Evolutionary conservation across 2,329 filamentous ascomycete genomes (phyloP).

Genomic region (Hypoxylon rubiginosum): DNA sequence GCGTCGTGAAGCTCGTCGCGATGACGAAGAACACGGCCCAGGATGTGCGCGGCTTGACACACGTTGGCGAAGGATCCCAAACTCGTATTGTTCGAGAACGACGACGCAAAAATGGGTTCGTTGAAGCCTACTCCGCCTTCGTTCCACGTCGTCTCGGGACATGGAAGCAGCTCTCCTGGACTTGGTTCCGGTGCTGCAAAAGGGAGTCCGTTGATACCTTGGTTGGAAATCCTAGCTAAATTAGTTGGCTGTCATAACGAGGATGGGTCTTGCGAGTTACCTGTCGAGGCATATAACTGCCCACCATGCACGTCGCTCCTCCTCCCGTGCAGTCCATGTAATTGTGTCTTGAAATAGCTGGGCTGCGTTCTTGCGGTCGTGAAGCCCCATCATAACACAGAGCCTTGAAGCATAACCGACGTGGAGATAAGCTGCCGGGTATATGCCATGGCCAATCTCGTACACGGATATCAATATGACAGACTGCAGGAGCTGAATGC

Average conservation of each 20-base stretch:
- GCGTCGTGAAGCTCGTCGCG: constrained; percentile 25
- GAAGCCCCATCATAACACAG: constrained; percentile 45
- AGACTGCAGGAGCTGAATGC: constrained; percentile 47
- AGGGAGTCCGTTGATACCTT: constrained; percentile 43
- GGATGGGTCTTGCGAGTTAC: constrained; percentile 34
- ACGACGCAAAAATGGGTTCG: constrained; percentile 44
- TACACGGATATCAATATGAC: constrained; percentile 50
- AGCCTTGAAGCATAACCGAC: constrained; percentile 47
- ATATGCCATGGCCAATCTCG: constrained; percentile 54
- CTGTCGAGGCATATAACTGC: constrained; percentile 52
- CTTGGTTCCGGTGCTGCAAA: constrained; percentile 47
- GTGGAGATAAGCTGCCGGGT: constrained; percentile 52
- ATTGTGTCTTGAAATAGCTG: constrained; percentile 48
- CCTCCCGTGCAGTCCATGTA: constrained; percentile 52
- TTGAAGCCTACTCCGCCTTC: constrained; percentile 48
- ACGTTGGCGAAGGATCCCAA: constrained; percentile 49
- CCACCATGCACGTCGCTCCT: constrained; percentile 54
- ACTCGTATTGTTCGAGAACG: constrained; percentile 37
- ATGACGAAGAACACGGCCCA: constrained; percentile 50
- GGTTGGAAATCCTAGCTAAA: constrained; percentile 39
- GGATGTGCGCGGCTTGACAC: constrained; percentile 52
- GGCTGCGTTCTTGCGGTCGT: constrained; percentile 46
- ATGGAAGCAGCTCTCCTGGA: constrained; percentile 48
- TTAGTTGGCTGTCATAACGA: background rate
- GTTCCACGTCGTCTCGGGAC: constrained; percentile 48